phyloP scores from a whole-genome alignment of 176 grass and related monocot genomes.

The Paspalum notatum region DNA sequence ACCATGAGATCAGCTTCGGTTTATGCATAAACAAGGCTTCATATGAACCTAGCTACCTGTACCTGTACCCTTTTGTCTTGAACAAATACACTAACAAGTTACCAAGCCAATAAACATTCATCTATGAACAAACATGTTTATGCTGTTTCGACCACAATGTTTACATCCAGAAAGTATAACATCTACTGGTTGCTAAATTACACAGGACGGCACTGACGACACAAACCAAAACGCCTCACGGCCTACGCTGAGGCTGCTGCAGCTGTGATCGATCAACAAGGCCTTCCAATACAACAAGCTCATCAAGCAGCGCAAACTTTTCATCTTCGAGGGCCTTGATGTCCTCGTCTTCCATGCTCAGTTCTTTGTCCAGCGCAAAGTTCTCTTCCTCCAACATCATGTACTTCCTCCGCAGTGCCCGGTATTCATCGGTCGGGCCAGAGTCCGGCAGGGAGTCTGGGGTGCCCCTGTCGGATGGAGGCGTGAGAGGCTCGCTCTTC shows the following conservation, averaged over 20 bases:
- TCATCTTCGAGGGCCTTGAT: slow-evolving; percentile 60
- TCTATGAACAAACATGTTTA: not conserved
- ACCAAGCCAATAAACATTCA: not conserved
- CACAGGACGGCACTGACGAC: not conserved
- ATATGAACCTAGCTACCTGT: not conserved
- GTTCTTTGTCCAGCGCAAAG: slow-evolving; percentile 64
- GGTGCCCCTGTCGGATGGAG: slow-evolving; percentile 46
- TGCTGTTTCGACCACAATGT: slow-evolving; percentile 17
- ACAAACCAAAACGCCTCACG: not conserved
- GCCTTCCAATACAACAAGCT: slow-evolving; percentile 96
- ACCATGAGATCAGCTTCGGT: not conserved
- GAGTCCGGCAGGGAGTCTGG: slow-evolving; percentile 59
- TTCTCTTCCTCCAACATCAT: slow-evolving; percentile 89
- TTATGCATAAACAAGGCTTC: not conserved
- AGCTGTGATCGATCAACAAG: slow-evolving; percentile 59
- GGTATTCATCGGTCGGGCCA: slow-evolving; percentile 66
- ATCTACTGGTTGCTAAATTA: slow-evolving; percentile 18
- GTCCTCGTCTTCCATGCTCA: slow-evolving; percentile 62
- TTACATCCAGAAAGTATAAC: slow-evolving; percentile 27
- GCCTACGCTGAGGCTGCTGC: slow-evolving; percentile 29
- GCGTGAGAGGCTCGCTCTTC: slow-evolving; percentile 37
- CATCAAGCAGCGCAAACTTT: slow-evolving; percentile 77
- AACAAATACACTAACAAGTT: not conserved
- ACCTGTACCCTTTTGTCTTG: not conserved
- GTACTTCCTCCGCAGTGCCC: slow-evolving; percentile 71